Conservation (phyloP, 176 grass and related monocot species). For the Rhynchospora pubera region DNA sequence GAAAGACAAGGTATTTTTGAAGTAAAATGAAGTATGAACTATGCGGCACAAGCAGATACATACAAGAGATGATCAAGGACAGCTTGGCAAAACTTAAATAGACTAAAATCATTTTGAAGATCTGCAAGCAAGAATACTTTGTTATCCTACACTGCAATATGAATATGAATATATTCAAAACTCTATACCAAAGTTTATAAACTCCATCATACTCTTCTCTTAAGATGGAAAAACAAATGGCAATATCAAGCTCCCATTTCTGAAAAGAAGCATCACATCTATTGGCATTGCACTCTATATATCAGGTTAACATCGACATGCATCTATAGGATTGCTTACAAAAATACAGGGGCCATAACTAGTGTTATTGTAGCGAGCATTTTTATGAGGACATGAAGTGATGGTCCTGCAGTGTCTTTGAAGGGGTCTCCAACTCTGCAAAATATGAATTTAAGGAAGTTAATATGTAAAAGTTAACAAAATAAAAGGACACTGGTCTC, state of each 20-base stretch:
- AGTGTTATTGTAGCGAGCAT: conserved; percentile 96
- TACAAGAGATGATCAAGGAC: background rate
- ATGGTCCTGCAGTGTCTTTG: conserved; percentile 91
- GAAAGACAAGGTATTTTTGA: background rate
- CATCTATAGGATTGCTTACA: conserved; percentile 36
- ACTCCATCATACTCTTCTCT: conserved; percentile 11
- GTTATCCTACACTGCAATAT: conserved; percentile 10
- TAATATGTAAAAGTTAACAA: too few species aligned
- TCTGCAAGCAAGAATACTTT: background rate
- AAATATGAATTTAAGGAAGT: background rate
- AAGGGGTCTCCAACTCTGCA: conserved; percentile 97
- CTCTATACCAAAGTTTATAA: conserved; percentile 8
- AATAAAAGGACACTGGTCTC: background rate
- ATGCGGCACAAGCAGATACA: too few species aligned
- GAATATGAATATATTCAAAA: background rate
- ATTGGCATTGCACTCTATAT: conserved; percentile 20
- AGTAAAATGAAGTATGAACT: too few species aligned
- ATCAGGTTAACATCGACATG: conserved; percentile 16
- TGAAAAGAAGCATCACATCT: conserved; percentile 16
- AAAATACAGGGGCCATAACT: conserved; percentile 95
- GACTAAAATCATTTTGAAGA: background rate
- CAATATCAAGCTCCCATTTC: conserved; percentile 9
- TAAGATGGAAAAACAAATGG: conserved; percentile 15
- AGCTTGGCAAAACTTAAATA: background rate
- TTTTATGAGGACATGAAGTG: conserved; percentile 94